Conservation (phyloP, 2,329 filamentous ascomycete species). For the Xenosphaeropsis pyriputrescens region DNA sequence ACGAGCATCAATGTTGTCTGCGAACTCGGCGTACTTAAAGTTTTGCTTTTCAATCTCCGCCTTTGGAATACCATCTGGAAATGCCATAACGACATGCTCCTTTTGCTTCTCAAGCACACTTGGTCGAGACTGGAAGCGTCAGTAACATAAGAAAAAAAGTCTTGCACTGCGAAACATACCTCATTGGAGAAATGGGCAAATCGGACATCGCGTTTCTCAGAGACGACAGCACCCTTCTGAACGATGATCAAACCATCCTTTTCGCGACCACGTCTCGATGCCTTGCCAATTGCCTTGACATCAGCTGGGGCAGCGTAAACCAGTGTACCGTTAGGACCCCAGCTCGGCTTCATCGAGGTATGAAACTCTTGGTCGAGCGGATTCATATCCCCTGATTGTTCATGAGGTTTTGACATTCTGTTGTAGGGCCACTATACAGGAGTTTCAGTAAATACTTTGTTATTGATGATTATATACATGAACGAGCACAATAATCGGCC, state of each 20-base stretch:
- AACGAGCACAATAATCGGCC: constrained; percentile 16
- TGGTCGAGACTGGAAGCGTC: constrained; percentile 31
- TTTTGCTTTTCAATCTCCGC: constrained; percentile 29
- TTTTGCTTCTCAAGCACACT: constrained; percentile 40
- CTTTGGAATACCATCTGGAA: constrained; percentile 43
- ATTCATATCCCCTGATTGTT: constrained; percentile 46
- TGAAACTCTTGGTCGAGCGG: constrained; percentile 53
- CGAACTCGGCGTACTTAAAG: constrained; percentile 33
- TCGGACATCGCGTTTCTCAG: constrained; percentile 47
- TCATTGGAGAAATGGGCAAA: constrained; percentile 48
- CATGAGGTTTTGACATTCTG: constrained; percentile 57
- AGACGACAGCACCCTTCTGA: constrained; percentile 41
- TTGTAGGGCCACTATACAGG: constrained; percentile 69
- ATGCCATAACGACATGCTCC: constrained; percentile 34
- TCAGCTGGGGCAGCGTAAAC: constrained; percentile 40
- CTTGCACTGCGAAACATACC: no score
- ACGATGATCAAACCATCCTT: constrained; percentile 34
- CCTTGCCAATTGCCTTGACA: constrained; percentile 16
- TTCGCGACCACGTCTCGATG: constrained; percentile 13
- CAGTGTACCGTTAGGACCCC: constrained; percentile 61
- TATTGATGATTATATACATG: constrained; percentile 17
- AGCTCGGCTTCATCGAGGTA: constrained; percentile 61
- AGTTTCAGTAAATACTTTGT: constrained; percentile 30
- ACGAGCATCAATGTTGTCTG: constrained; percentile 22
- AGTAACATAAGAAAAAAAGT: no score